Conservation (phyloP, 2,329 filamentous ascomycete species). For the Incumbomyces lentus region DNA sequence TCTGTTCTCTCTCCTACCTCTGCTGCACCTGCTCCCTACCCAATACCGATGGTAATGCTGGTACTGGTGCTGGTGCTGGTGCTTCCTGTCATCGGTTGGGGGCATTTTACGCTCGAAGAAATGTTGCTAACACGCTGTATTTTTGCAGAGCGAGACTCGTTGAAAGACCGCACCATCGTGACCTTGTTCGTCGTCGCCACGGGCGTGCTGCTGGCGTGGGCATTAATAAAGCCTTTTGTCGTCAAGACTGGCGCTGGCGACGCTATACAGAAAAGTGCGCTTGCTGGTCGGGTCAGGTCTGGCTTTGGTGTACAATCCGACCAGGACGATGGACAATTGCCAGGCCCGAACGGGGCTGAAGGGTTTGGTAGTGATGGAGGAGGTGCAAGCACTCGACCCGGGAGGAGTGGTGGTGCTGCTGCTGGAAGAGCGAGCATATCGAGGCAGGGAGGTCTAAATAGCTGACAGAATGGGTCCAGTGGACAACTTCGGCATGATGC, state of each 20-base stretch:
- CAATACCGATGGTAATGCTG: too few species aligned
- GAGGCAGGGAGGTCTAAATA: slow-evolving; percentile 1
- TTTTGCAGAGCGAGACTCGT: slow-evolving; percentile 50
- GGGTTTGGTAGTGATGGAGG: slow-evolving; percentile 1
- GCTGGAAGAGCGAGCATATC: slow-evolving; percentile 1
- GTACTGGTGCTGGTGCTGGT: too few species aligned
- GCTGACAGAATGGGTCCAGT: background rate
- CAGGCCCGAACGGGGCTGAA: slow-evolving; percentile 4
- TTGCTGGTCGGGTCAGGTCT: background rate
- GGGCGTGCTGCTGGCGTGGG: slow-evolving; percentile 50
- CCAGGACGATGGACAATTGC: background rate
- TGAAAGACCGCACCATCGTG: slow-evolving; percentile 56
- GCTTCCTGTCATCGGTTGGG: too few species aligned
- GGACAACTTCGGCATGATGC: too few species aligned
- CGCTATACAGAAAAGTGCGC: background rate
- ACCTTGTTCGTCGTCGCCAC: slow-evolving; percentile 57
- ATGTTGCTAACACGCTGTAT: background rate
- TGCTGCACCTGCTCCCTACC: too few species aligned
- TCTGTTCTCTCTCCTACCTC: too few species aligned
- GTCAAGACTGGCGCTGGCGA: slow-evolving; percentile 26
- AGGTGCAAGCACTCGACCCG: background rate
- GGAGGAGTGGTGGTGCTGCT: background rate
- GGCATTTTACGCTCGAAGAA: background rate
- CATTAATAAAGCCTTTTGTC: slow-evolving; percentile 49
- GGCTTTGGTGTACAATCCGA: too few species aligned